phyloP scores from a whole-genome alignment of 106 monocot genomes.

The Triglochin maritima region DNA sequence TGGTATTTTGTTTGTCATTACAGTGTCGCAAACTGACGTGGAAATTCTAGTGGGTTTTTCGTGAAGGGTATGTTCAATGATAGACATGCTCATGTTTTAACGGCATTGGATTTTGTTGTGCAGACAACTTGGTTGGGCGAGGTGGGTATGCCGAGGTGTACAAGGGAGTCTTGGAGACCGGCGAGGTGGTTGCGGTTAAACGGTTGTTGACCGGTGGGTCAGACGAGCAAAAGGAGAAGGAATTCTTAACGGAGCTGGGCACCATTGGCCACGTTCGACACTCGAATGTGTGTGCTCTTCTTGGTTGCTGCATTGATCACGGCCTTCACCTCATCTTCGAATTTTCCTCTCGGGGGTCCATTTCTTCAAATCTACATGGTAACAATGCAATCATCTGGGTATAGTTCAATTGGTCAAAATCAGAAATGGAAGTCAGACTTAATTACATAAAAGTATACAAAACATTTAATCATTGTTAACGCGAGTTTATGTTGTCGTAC shows the following conservation, averaged over 20 bases:
- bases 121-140: conserved; percentile 65
- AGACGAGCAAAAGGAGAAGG: conserved; percentile 53
- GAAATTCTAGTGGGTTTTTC: background rate
- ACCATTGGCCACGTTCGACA: conserved; percentile 49
- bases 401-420: too few species aligned
- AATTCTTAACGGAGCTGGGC: conserved; percentile 57
- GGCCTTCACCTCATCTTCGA: conserved; percentile 51
- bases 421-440: too few species aligned
- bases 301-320: conserved; percentile 56
- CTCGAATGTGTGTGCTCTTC: conserved; percentile 40
- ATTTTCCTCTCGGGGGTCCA: conserved; percentile 50
- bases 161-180: conserved; percentile 38
- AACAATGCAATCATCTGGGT: background rate
- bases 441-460: too few species aligned
- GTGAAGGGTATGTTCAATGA: background rate
- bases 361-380: conserved; percentile 54
- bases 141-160: conserved; percentile 63
- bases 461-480: too few species aligned
- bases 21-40: too few species aligned
- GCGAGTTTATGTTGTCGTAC: background rate
- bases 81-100: background rate
- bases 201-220: conserved; percentile 29
- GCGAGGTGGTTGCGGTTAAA: conserved; percentile 46
- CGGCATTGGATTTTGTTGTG: background rate
- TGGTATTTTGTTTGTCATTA: background rate